These are phyloP conservation scores for Verticillium tricorpus DNA, from an alignment of 2,329 filamentous ascomycete genomes.

Conservation along the genomic window DNA sequence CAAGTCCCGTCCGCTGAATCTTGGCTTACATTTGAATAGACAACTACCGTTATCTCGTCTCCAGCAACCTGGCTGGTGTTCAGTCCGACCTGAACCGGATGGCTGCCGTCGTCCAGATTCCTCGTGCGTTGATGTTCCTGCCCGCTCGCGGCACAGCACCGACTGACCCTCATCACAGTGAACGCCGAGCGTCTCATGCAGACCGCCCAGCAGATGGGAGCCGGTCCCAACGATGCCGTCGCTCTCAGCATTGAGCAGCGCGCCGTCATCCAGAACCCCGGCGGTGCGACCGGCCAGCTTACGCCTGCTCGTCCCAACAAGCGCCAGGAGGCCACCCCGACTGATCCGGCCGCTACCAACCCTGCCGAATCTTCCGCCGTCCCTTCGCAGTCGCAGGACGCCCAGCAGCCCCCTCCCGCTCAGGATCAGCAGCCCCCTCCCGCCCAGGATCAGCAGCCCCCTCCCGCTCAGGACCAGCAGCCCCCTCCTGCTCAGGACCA, in stretches of 20 bases:
- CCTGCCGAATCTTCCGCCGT: not conserved
- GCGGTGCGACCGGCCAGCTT: constrained; percentile 11
- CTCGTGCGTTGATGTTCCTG: constrained; percentile 10
- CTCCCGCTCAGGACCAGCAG: not conserved
- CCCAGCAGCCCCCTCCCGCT: not conserved
- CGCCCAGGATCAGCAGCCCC: not conserved
- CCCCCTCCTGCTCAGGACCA: not conserved
- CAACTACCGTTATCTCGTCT: constrained; percentile 17
- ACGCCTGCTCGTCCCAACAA: constrained; percentile 4
- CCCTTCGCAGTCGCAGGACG: not conserved
- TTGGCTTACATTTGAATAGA: constrained; percentile 2
- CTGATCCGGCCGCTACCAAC: not conserved
- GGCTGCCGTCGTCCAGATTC: constrained; percentile 16
- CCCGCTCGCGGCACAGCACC: not conserved
- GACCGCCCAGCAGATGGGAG: constrained; percentile 15
- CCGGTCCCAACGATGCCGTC: constrained; percentile 12
- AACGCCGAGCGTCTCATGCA: constrained; percentile 16
- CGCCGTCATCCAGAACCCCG: constrained; percentile 15
- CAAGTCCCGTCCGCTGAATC: not conserved
- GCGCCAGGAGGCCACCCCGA: constrained; percentile 7
- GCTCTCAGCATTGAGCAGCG: constrained; percentile 16
- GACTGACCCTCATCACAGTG: constrained; percentile 9
- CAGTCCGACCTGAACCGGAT: constrained; percentile 14
- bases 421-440: not conserved
- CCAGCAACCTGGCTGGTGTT: constrained; percentile 15